Percentiles rank a stretch among this genome's conserved stretches.
phyloP scores from a whole-genome alignment of 139 green algal species.

The Pleodorina starrii region DNA sequence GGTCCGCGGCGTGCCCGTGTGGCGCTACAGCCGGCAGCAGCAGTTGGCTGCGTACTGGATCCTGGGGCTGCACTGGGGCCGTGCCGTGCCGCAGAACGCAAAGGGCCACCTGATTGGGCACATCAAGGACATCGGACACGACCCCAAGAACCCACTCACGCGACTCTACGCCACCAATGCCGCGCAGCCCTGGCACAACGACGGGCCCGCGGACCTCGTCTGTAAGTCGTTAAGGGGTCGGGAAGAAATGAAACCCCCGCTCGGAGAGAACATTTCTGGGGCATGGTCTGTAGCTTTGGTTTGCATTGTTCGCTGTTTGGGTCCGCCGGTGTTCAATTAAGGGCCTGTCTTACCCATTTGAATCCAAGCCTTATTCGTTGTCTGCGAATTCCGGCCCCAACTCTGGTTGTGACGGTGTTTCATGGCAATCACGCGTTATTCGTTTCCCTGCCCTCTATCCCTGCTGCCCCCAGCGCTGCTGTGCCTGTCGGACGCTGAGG shows the following conservation, averaged over 20 bases:
- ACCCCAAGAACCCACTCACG: conserved; percentile 64
- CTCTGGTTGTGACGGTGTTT: too few species aligned
- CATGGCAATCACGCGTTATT: too few species aligned
- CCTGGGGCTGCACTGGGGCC: conserved; percentile 70
- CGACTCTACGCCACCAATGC: conserved; percentile 77
- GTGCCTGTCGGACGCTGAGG: conserved; percentile 66
- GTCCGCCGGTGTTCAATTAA: too few species aligned
- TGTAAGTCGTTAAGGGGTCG: too few species aligned
- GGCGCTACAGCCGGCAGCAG: conserved; percentile 65
- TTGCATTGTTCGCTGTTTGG: too few species aligned
- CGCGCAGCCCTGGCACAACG: conserved; percentile 77
- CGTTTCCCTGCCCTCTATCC: too few species aligned
- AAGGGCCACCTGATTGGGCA: conserved; percentile 81
- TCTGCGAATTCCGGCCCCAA: too few species aligned
- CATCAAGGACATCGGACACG: conserved; percentile 74
- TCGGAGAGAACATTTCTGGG: too few species aligned
- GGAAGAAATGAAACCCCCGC: too few species aligned
- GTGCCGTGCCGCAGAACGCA: conserved; percentile 69
- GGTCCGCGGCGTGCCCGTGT: conserved; percentile 70
- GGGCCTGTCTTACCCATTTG: too few species aligned
- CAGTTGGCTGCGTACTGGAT: conserved; percentile 64
- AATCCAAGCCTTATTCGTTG: too few species aligned
- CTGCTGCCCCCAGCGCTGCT: conserved; percentile 62
- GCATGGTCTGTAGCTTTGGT: too few species aligned
- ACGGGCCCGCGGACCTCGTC: conserved; percentile 71